A percentile compares a stretch with the other conserved stretches of the same genome.
phyloP scores from a whole-genome alignment of 345 rosid genomes.

The Salix arbutifolia region DNA sequence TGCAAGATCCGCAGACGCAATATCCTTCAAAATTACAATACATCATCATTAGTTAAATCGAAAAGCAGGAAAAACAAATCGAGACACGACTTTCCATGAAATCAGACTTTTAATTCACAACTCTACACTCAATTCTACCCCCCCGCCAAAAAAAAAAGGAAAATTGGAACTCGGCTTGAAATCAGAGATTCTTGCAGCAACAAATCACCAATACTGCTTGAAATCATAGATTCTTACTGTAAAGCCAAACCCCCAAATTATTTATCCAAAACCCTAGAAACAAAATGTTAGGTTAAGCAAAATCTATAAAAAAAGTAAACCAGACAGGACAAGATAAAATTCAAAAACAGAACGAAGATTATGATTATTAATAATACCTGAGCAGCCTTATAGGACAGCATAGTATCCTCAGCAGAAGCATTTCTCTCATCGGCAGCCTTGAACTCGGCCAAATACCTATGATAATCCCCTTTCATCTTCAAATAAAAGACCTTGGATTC shows the following conservation, averaged over 20 bases:
- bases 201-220: neutral
- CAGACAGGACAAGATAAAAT: neutral
- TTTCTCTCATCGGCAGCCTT: conserved; percentile 85
- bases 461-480: conserved; percentile 98
- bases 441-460: conserved; percentile 90
- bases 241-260: neutral
- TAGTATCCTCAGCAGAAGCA: conserved; percentile 91
- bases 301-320: neutral
- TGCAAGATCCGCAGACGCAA: conserved; percentile 70
- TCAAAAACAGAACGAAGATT: neutral
- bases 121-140: neutral
- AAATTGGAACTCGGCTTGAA: neutral
- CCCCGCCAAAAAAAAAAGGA: neutral
- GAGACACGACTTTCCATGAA: neutral
- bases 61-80: neutral
- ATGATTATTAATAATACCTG: conserved; percentile 43
- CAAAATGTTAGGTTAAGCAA: neutral
- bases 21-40: conserved; percentile 38
- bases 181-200: neutral
- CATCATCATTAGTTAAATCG: neutral
- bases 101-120: neutral
- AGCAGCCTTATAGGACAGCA: conserved; percentile 88
- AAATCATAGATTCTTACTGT: neutral
- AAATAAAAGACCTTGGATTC: conserved; percentile 87
- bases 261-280: neutral